Evolutionary conservation across 2,329 filamentous ascomycete species (phyloP), one percentile per base, ranked within the genome.

Genomic region (Hymenoscyphus infarciens): DNA sequence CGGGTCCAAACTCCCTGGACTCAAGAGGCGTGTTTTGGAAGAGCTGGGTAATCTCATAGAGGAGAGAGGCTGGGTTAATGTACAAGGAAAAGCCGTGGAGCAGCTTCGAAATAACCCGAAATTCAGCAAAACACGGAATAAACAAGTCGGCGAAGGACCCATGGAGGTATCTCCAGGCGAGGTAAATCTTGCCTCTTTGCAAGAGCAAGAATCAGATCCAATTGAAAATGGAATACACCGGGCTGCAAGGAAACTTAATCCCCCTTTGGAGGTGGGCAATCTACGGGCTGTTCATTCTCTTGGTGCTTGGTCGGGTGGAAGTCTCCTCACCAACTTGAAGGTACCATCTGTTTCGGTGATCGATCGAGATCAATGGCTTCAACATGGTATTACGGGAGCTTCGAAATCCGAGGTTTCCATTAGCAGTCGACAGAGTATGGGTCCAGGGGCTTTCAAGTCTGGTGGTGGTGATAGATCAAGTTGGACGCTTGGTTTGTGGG

Each of bases 271-370:
- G 1, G 82, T 84, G 45, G 88, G 88, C 1, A 77, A 80, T 31
- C 77, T 92, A 45, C 82, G 90, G 29, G 87, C 83, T 2, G 77
- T 92, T 1, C 86, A 90, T 65, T 87, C 87, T 0, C 76, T 93
- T 1, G 90, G 90, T 0, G 79, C 89, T 1, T 94, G 90, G 89
- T 83, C 84, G 22, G 90, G 90, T 11, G 90, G 86, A 2, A 92
- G 89, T 72, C 72, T 94, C 60, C 77, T 89, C 19, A 83, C 87
- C 2, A 85, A 88, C 67, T 78, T 92, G 63, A 88, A 87, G 62
- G 80, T 91, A 3, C 83, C 85, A 39, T 86, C 89, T 1, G 81
- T 91, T 59, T 87, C 88, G 1, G 83, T 87, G 33, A 79, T 93
- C 22, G 90, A 92, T 66, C 80, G 87, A 29, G 90, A 94, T 6